Percentiles rank a stretch among this genome's conserved stretches.
These are phyloP conservation scores for Gastrolobium bilobum DNA, from an alignment of 306 rosid genomes.

Conservation along the genomic window DNA sequence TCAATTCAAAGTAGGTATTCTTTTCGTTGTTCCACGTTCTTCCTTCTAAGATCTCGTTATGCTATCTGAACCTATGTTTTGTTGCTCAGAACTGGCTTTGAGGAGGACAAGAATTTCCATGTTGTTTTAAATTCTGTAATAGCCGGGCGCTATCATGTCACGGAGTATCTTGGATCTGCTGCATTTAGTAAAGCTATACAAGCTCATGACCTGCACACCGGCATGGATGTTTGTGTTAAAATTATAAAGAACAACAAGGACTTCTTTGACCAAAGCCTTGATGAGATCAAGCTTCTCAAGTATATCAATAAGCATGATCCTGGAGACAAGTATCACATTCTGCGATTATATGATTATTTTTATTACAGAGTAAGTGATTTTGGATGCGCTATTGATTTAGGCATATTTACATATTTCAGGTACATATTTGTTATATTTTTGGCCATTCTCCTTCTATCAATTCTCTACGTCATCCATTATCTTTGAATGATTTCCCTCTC, in stretches of 20 bases:
- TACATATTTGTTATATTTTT: neutral
- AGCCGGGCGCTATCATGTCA: conserved; percentile 99
- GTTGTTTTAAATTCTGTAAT: conserved; percentile 93
- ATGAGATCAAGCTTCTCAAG: conserved; percentile 99
- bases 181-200: conserved; percentile 99
- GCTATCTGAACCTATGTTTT: conserved; percentile 54
- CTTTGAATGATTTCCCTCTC: neutral
- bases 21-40: conserved; percentile 8
- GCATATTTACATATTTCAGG: conserved; percentile 15
- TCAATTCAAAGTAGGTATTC: conserved; percentile 13
- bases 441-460: neutral
- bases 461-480: conserved; percentile 5
- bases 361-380: conserved; percentile 86
- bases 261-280: conserved; percentile 99
- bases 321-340: conserved; percentile 92
- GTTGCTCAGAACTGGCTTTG: conserved; percentile 95
- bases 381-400: conserved; percentile 36
- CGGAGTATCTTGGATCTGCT: conserved; percentile 98
- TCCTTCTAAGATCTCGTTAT: conserved; percentile 35
- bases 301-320: conserved; percentile 98
- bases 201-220: conserved; percentile 97
- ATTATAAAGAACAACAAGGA: conserved; percentile 99
- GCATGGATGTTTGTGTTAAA: conserved; percentile 98
- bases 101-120: conserved; percentile 99
- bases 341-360: conserved; percentile 96